phyloP scores from a whole-genome alignment of 257 asterid species.

The Solanum paucissectum region DNA sequence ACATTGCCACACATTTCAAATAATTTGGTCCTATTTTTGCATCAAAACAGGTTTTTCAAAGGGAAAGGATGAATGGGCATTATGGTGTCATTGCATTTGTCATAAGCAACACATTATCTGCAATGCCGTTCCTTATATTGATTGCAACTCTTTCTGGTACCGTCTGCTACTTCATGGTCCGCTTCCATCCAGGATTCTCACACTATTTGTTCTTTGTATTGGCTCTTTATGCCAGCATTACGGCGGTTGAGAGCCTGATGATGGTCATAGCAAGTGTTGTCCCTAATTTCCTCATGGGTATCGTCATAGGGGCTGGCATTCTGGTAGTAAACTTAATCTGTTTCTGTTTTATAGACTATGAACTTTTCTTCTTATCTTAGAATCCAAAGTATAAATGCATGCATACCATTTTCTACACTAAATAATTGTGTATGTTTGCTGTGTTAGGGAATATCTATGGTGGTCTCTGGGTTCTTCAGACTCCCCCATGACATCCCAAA shows the following conservation, averaged over 20 bases:
- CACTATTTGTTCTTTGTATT: slow-evolving; percentile 76
- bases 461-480: slow-evolving; percentile 92
- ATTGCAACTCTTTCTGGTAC: slow-evolving; percentile 81
- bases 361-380: not conserved
- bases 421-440: not conserved
- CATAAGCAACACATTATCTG: slow-evolving; percentile 82
- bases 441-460: slow-evolving; percentile 81
- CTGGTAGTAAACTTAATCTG: slow-evolving; percentile 35
- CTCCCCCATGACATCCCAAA: slow-evolving; percentile 97
- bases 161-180: slow-evolving; percentile 89
- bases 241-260: slow-evolving; percentile 98
- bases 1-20: not conserved
- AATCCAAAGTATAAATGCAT: not conserved
- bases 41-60: slow-evolving; percentile 66
- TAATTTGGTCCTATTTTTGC: not conserved
- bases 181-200: slow-evolving; percentile 68
- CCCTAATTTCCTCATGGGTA: slow-evolving; percentile 94
- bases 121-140: slow-evolving; percentile 72
- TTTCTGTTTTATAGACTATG: not conserved
- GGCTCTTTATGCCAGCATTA: slow-evolving; percentile 75
- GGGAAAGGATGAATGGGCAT: slow-evolving; percentile 94
- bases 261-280: slow-evolving; percentile 94
- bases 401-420: not conserved
- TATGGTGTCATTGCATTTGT: slow-evolving; percentile 84
- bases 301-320: slow-evolving; percentile 93